These are phyloP conservation scores for Aspergillus panamensis DNA, from an alignment of 495 filamentous ascomycete genomes.

Conservation along the genomic window DNA sequence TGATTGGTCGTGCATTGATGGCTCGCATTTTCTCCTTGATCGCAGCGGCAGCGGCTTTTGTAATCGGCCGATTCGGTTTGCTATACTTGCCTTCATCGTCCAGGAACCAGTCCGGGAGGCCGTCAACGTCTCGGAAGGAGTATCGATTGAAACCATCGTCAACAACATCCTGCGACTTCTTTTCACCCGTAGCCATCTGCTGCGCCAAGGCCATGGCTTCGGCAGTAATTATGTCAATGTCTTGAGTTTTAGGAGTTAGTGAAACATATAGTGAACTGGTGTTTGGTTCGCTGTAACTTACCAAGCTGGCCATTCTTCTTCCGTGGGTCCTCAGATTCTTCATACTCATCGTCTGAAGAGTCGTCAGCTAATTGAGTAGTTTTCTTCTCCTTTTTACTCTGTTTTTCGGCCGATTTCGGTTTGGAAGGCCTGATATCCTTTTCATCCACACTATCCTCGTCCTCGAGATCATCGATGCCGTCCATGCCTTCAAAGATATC, in stretches of 20 bases:
- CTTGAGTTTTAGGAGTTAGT: slow-evolving; percentile 48
- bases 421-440: slow-evolving; percentile 14
- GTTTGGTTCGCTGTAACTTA: slow-evolving; percentile 37
- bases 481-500: slow-evolving; percentile 86
- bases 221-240: slow-evolving; percentile 97
- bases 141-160: slow-evolving; percentile 94
- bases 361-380: slow-evolving; percentile 51
- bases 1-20: slow-evolving; percentile 94
- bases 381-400: slow-evolving; percentile 50
- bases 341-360: slow-evolving; percentile 54
- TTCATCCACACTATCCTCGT: slow-evolving; percentile 13
- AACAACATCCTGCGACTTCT: slow-evolving; percentile 67
- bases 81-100: slow-evolving; percentile 87
- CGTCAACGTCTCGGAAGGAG: slow-evolving; percentile 85
- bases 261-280: neutral
- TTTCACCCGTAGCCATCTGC: slow-evolving; percentile 80
- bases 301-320: slow-evolving; percentile 66
- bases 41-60: slow-evolving; percentile 82
- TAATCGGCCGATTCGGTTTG: slow-evolving; percentile 80
- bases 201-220: slow-evolving; percentile 99
- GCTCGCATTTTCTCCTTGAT: slow-evolving; percentile 94
- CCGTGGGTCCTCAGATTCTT: slow-evolving; percentile 61
- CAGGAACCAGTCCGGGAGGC: slow-evolving; percentile 96
- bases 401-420: slow-evolving; percentile 22
- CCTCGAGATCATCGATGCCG: slow-evolving; percentile 40